These are phyloP conservation scores for Aspergillus oerlinghausenensis DNA, from an alignment of 2,329 filamentous ascomycete species.

Conservation along the genomic window DNA sequence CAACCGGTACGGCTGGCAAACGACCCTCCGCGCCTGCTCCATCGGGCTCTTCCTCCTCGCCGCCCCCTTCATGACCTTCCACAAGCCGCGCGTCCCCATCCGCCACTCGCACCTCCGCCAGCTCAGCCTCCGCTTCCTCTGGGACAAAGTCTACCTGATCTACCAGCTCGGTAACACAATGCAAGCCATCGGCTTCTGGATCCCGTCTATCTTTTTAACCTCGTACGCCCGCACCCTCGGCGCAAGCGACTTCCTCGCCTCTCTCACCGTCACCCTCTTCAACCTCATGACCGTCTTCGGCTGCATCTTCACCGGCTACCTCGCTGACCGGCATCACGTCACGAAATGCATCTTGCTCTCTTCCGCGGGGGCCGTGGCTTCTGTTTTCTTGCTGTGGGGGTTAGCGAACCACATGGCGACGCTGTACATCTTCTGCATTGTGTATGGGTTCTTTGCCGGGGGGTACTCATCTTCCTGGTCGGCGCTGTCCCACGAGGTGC, in stretches of 20 bases:
- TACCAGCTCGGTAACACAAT: slow-evolving; percentile 37
- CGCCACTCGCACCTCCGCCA: slow-evolving; percentile 28
- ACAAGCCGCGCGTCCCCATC: slow-evolving; percentile 40
- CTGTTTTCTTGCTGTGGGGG: slow-evolving; percentile 61
- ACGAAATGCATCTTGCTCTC: slow-evolving; percentile 43
- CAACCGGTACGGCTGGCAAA: slow-evolving; percentile 39
- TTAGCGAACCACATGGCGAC: slow-evolving; percentile 38
- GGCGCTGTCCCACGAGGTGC: slow-evolving; percentile 50
- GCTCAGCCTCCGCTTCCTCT: slow-evolving; percentile 34
- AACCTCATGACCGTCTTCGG: slow-evolving; percentile 31
- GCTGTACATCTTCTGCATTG: slow-evolving; percentile 56
- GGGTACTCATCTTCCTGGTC: slow-evolving; percentile 61
- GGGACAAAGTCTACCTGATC: slow-evolving; percentile 20
- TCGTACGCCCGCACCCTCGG: slow-evolving; percentile 24
- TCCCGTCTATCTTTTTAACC: slow-evolving; percentile 33
- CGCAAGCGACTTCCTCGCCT: slow-evolving; percentile 7
- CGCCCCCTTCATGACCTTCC: slow-evolving; percentile 28
- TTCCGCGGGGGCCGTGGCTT: slow-evolving; percentile 51
- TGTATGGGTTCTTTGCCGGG: slow-evolving; percentile 63
- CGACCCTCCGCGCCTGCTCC: slow-evolving; percentile 42
- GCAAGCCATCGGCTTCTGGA: slow-evolving; percentile 32
- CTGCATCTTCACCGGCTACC: slow-evolving; percentile 32
- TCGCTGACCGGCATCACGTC: slow-evolving; percentile 17
- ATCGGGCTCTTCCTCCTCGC: slow-evolving; percentile 24
- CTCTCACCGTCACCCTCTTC: slow-evolving; percentile 17